These are phyloP conservation scores for Leccinum barrowsii DNA, from an alignment of 768 basidiomycete species.

Conservation along the genomic window DNA sequence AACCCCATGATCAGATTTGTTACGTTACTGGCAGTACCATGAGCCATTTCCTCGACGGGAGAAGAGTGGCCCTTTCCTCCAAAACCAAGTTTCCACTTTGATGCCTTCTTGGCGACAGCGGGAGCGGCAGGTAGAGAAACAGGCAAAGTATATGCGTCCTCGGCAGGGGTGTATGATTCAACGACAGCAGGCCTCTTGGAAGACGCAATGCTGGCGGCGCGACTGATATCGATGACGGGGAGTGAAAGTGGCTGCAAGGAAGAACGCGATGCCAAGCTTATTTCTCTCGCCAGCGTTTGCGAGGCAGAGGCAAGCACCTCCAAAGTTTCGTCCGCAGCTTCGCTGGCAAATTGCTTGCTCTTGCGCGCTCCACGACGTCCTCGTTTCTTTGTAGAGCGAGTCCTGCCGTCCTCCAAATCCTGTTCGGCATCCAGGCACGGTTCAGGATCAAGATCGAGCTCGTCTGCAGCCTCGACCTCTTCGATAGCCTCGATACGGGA, in stretches of 20 bases:
- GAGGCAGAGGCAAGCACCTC: slow-evolving; percentile 75
- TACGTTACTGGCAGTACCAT: slow-evolving; percentile 76
- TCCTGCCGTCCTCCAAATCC: slow-evolving; percentile 35
- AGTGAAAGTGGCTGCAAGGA: slow-evolving; percentile 35
- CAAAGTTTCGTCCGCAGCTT: slow-evolving; percentile 51
- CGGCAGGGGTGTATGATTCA: slow-evolving; percentile 11
- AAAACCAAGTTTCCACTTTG: slow-evolving; percentile 49
- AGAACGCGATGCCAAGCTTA: slow-evolving; percentile 62
- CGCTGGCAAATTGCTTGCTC: slow-evolving; percentile 44
- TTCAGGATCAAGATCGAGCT: slow-evolving; percentile 26
- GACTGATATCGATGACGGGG: slow-evolving; percentile 22
- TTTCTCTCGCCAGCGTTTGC: slow-evolving; percentile 79
- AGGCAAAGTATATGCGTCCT: slow-evolving; percentile 20
- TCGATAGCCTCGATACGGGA: slow-evolving; percentile 32
- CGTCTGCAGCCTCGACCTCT: slow-evolving; percentile 36
- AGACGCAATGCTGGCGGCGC: slow-evolving; percentile 20
- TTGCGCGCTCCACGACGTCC: slow-evolving; percentile 85
- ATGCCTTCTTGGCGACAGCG: slow-evolving; percentile 65
- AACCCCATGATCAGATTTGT: slow-evolving; percentile 67
- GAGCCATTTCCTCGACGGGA: slow-evolving; percentile 35
- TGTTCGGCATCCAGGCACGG: slow-evolving; percentile 19
- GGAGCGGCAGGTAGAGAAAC: slow-evolving; percentile 31
- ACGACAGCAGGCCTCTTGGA: slow-evolving; percentile 43
- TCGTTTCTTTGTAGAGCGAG: slow-evolving; percentile 70
- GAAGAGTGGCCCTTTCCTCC: slow-evolving; percentile 61